Evolutionary conservation across 768 basidiomycete species (phyloP).

Genomic region (Lentinula boryana): DNA sequence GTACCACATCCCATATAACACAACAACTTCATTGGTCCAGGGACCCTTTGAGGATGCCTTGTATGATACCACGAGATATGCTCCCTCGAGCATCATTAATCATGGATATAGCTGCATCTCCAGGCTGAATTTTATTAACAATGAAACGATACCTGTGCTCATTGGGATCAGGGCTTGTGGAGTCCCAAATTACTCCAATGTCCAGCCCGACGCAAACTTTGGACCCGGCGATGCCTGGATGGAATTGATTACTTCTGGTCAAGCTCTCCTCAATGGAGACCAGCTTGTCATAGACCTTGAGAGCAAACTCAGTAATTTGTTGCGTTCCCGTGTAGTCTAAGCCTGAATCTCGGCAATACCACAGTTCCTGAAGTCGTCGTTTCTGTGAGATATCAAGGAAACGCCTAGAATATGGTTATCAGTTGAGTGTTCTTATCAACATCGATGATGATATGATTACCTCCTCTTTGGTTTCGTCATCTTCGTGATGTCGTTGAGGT

Average conservation of each 20-base stretch:
- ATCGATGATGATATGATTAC: too few relatives aligned
- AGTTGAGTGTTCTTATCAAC: too few relatives aligned
- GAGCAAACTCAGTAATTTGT: background rate
- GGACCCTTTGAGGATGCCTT: too few relatives aligned
- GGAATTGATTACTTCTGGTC: too few relatives aligned
- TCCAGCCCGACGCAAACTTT: too few relatives aligned
- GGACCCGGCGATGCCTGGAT: too few relatives aligned
- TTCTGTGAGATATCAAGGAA: background rate
- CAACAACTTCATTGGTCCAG: too few relatives aligned
- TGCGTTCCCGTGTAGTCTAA: background rate
- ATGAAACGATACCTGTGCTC: background rate
- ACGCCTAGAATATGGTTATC: background rate
- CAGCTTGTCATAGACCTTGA: background rate
- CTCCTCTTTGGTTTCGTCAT: too few relatives aligned
- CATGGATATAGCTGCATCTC: background rate
- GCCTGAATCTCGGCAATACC: background rate
- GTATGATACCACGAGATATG: too few relatives aligned
- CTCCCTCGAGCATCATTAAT: background rate
- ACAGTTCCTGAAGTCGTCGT: background rate
- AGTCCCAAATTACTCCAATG: background rate
- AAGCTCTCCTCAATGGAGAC: too few relatives aligned
- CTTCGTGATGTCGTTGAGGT: too few relatives aligned
- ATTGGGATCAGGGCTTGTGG: background rate
- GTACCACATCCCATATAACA: too few relatives aligned
- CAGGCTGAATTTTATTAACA: background rate